phyloP scores from a whole-genome alignment of 371 early-diverging fungal genomes.

The Phascolomyces articulosus region DNA sequence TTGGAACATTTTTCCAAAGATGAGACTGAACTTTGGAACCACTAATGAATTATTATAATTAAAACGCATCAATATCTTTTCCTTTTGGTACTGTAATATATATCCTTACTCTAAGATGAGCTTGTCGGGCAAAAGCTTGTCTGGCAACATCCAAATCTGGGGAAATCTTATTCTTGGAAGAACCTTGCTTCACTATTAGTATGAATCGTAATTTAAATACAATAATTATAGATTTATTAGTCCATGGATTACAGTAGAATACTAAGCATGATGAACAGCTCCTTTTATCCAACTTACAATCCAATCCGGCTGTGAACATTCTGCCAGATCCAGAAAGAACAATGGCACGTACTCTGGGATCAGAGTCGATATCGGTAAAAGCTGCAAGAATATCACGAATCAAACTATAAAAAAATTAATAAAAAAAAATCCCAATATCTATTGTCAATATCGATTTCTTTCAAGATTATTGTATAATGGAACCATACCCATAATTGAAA shows the following conservation, averaged over 20 bases:
- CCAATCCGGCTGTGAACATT: slow-evolving; percentile 88
- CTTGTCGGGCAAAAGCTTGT: not conserved
- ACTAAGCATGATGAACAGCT: too few species aligned
- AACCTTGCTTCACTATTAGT: not conserved
- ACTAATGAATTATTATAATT: not conserved
- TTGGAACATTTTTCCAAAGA: slow-evolving; percentile 1
- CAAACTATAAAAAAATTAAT: slow-evolving; percentile 7
- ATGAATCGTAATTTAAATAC: too few species aligned
- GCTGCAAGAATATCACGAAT: slow-evolving; percentile 29
- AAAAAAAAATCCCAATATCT: too few species aligned
- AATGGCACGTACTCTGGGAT: slow-evolving; percentile 68
- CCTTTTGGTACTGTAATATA: not conserved
- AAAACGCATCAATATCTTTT: not conserved
- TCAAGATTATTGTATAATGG: too few species aligned
- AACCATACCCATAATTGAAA: slow-evolving; percentile 63
- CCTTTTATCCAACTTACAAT: slow-evolving; percentile 57
- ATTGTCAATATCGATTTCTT: too few species aligned
- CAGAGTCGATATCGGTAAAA: slow-evolving; percentile 60
- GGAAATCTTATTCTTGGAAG: not conserved
- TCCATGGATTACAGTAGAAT: too few species aligned
- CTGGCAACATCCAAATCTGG: slow-evolving; percentile 1
- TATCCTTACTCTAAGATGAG: not conserved
- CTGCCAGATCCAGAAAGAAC: slow-evolving; percentile 76
- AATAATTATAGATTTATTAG: too few species aligned
- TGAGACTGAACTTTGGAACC: not conserved